A percentile compares a stretch with the other conserved stretches of the same genome.
phyloP scores from a whole-genome alignment of 1,284 basidiomycete genomes.

The Cryptococcus jaspeensis region DNA sequence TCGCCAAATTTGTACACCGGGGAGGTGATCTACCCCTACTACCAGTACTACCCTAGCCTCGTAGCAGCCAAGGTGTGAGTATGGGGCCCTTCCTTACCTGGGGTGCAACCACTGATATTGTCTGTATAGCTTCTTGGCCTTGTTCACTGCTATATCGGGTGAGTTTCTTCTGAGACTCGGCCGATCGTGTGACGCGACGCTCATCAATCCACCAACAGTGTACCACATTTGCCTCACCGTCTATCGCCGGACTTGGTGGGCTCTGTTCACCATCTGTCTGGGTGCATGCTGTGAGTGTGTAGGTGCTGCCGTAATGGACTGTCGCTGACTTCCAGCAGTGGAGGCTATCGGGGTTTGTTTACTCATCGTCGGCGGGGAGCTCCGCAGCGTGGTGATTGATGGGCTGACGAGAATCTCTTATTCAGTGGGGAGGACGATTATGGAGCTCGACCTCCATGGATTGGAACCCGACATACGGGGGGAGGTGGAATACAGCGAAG shows the following conservation, averaged over 20 bases:
- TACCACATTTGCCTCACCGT: conserved; percentile 29
- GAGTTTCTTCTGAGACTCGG: background rate
- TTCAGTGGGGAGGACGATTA: conserved; percentile 25
- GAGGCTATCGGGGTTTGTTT: conserved; percentile 26
- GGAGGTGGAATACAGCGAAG: conserved; percentile 11
- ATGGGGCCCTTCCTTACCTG: background rate
- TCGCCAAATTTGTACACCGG: conserved; percentile 23
- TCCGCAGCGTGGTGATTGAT: background rate
- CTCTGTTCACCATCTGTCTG: conserved; percentile 28
- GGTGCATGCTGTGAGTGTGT: conserved; percentile 29
- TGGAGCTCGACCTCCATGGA: conserved; percentile 10
- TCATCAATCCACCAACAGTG: conserved; percentile 10
- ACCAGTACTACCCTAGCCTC: conserved; percentile 26
- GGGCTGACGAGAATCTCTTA: background rate
- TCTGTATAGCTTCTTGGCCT: conserved; percentile 1
- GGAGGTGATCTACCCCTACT: conserved; percentile 21
- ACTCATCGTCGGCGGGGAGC: background rate
- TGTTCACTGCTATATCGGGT: conserved; percentile 2
- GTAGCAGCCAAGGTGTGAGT: conserved; percentile 20
- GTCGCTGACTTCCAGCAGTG: conserved; percentile 2
- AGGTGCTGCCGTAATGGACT: background rate
- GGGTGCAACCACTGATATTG: background rate
- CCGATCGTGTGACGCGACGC: background rate
- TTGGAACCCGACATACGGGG: conserved; percentile 25
- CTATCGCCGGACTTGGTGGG: conserved; percentile 33